phyloP scores from a whole-genome alignment of 2,329 filamentous ascomycete species.

The Stachybotrys chartarum region DNA sequence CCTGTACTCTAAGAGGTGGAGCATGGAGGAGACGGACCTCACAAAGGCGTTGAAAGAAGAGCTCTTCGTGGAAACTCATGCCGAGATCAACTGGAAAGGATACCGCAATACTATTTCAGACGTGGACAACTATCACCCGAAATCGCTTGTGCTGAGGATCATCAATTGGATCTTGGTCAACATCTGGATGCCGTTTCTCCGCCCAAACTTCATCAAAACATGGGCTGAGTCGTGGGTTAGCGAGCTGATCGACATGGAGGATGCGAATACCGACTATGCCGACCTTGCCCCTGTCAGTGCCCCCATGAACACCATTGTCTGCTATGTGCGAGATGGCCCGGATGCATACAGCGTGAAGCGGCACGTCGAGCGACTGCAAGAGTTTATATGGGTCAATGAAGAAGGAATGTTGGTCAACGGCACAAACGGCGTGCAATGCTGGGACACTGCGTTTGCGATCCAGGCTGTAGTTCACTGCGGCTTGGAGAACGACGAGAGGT shows the following conservation, averaged over 20 bases:
- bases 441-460: conserved; percentile 90
- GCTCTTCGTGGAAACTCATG: conserved; percentile 72
- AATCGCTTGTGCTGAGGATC: conserved; percentile 72
- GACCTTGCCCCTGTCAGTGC: conserved; percentile 84
- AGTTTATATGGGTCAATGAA: conserved; percentile 85
- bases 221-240: conserved; percentile 75
- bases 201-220: conserved; percentile 56
- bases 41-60: conserved; percentile 70
- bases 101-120: conserved; percentile 78
- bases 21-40: conserved; percentile 66
- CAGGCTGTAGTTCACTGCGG: conserved; percentile 76
- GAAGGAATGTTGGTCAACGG: conserved; percentile 94
- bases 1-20: conserved; percentile 78
- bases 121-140: conserved; percentile 87
- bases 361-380: conserved; percentile 74
- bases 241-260: conserved; percentile 81
- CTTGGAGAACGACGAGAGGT: conserved; percentile 68
- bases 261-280: conserved; percentile 84
- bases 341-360: conserved; percentile 63
- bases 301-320: conserved; percentile 82
- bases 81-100: conserved; percentile 66
- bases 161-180: conserved; percentile 73
- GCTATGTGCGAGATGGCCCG: conserved; percentile 78
- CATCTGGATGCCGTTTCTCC: conserved; percentile 73
- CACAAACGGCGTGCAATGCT: conserved; percentile 95